Evolutionary conservation across 495 filamentous ascomycete species (phyloP).

Genomic region (Penicillium coprophilum): DNA sequence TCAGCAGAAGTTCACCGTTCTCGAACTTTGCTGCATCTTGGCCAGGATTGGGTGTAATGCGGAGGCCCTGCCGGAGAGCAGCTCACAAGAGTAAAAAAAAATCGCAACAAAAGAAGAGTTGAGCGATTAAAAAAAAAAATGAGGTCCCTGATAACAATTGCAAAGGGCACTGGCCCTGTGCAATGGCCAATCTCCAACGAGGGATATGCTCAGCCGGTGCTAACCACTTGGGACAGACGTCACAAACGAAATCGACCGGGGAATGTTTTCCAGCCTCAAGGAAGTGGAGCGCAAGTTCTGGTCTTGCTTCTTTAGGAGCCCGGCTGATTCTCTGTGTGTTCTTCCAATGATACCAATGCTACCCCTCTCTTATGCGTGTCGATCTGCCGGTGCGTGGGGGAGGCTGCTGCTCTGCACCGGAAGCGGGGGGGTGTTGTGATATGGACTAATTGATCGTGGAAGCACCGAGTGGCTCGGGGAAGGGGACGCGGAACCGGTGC

Average conservation of each 20-base stretch:
- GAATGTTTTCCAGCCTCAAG: conserved; percentile 28
- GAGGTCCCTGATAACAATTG: conserved; percentile 43
- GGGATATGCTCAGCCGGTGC: conserved; percentile 17
- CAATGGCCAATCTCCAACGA: conserved; percentile 29
- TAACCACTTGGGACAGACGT: conserved; percentile 27
- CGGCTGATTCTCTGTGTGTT: conserved; percentile 21
- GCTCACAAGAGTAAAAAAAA: conserved; percentile 30
- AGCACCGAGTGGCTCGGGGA: conserved; percentile 23
- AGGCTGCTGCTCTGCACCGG: conserved; percentile 39
- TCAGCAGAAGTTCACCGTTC: conserved; percentile 45
- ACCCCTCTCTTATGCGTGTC: conserved; percentile 38
- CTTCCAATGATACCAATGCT: conserved; percentile 27
- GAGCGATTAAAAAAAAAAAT: conserved; percentile 20
- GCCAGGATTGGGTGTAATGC: conserved; percentile 46
- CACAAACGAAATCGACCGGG: conserved; percentile 21
- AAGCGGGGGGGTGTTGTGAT: conserved; percentile 33
- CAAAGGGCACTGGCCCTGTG: conserved; percentile 39
- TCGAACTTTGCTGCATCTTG: conserved; percentile 56
- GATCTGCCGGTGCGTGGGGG: conserved; percentile 44
- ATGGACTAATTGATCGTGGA: conserved; percentile 39
- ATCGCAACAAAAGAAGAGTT: conserved; percentile 9
- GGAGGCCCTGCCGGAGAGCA: conserved; percentile 50
- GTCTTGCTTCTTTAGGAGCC: conserved; percentile 23
- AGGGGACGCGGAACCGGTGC: conserved; percentile 16
- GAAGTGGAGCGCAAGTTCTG: conserved; percentile 18